Base-by-base conservation (phyloP, 345 rosid genomes). In the Laguncularia racemosa region DNA sequence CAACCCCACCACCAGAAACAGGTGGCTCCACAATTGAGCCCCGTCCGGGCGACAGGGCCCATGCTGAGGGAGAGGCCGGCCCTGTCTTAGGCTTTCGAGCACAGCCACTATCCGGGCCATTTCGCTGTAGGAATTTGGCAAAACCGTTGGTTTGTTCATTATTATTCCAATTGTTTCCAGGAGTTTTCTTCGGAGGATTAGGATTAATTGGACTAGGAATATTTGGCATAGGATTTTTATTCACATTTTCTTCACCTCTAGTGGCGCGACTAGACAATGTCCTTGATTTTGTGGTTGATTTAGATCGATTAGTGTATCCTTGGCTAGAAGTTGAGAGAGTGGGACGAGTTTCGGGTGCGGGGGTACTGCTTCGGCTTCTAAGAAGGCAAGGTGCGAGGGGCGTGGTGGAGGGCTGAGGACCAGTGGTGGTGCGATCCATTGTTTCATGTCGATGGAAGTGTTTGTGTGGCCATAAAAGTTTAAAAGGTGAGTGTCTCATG, bases 11-110 rank as follows among this genome's bases (percentile, higher is more conserved):
- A 59, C 76, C 19, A 26, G 9, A 5, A 33, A 10, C 40, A 33
- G 40, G 3, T 33, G 40, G 40, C 40, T 33, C 57, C 43, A 28
- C 52, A 44, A 53, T 76, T 56, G 75, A 61, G 43, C 67, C 52
- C 50, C 92, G 71, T n/a, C 92, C 95, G 0, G 88, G 86, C 1
- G 92, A 89, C 60, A 84, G 69, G 5, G 86, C 86, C 97, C 95
- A 85, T 7, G 97, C 91, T 1, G 93, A 91, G 1, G 86, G 78
- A 14, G 86, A 76, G 18, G 46, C 64, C 12, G 70, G 55, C 11
- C 73, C 68, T 0, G 78, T 38, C 62, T 63, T 73, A 2, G 54
- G 51, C 46, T 67, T 79, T 69, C 61, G 72, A 1, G 73, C 48
- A 13, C 28, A 46, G 8, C 33, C 26, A 18, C 55, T 49, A 2